Evolutionary conservation across 2,329 filamentous ascomycete species (phyloP).

Genomic region (Exophiala calicioides): DNA sequence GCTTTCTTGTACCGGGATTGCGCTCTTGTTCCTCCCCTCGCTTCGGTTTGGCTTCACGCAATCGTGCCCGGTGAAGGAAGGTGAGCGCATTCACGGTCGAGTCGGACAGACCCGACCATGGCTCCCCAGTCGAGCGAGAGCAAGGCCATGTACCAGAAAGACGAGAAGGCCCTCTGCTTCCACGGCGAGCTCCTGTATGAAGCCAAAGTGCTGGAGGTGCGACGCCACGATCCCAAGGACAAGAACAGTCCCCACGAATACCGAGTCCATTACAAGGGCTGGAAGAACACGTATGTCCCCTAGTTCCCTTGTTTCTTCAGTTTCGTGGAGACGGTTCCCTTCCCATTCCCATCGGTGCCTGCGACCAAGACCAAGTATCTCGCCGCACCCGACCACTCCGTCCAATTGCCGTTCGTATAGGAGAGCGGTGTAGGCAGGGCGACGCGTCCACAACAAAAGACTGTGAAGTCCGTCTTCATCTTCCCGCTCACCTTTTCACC

Average conservation of each 20-base stretch:
- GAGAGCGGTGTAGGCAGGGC: too few species aligned
- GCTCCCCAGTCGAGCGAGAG: conserved; percentile 48
- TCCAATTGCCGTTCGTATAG: conserved; percentile 1
- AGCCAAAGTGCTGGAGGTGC: conserved; percentile 86
- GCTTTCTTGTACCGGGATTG: background rate
- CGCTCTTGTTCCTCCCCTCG: conserved; percentile 1
- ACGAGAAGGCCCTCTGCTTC: conserved; percentile 95
- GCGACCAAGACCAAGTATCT: too few species aligned
- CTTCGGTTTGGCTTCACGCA: background rate
- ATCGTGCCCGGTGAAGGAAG: background rate
- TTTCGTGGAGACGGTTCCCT: background rate
- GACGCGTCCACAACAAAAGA: too few species aligned
- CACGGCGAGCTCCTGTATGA: conserved; percentile 97
- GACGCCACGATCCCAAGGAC: conserved; percentile 61
- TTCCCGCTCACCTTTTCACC: background rate
- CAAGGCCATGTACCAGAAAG: conserved; percentile 63
- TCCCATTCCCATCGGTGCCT: background rate
- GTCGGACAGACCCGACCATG: conserved; percentile 49
- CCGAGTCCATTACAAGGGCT: conserved; percentile 97
- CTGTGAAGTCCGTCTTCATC: background rate
- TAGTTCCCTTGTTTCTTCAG: conserved; percentile 1
- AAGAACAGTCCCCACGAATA: conserved; percentile 79
- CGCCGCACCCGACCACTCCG: background rate
- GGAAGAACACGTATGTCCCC: conserved; percentile 87
- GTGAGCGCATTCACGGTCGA: conserved; percentile 25